Evolutionary conservation across 2,329 filamentous ascomycete genomes (phyloP).

Genomic region (Xylaria sp.): DNA sequence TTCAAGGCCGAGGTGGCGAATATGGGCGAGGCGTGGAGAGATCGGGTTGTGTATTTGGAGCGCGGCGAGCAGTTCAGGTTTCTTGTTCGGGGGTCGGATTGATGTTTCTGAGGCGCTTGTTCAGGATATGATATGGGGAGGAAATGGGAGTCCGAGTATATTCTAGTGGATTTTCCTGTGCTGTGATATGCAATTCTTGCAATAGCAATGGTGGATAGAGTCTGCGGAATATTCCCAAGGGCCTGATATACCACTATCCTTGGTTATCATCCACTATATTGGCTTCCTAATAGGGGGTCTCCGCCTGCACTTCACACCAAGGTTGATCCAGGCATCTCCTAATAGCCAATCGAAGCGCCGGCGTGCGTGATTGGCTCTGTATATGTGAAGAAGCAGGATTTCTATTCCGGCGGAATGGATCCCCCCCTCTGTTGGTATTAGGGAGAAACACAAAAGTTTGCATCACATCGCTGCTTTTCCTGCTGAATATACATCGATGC

Average conservation of each 20-base stretch:
- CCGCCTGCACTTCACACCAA: background rate
- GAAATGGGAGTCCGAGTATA: background rate
- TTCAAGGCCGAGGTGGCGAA: constrained; percentile 65
- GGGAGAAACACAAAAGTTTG: background rate
- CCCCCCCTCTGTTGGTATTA: background rate
- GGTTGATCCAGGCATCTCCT: background rate
- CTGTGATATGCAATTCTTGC: background rate
- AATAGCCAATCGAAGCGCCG: background rate
- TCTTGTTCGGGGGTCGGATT: constrained; percentile 51
- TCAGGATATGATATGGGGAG: background rate
- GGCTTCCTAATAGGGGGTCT: background rate
- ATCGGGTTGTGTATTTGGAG: constrained; percentile 70
- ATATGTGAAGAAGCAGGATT: background rate
- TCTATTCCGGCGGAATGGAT: background rate
- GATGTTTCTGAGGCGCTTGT: background rate
- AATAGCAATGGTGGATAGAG: background rate
- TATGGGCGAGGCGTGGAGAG: constrained; percentile 57
- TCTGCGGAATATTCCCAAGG: background rate
- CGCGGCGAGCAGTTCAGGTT: constrained; percentile 67
- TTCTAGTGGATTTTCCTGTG: background rate
- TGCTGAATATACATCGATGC: background rate
- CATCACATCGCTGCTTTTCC: background rate
- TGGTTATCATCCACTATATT: background rate
- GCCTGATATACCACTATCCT: background rate
- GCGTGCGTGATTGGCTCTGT: background rate